A percentile compares a stretch with the other conserved stretches of the same genome.
phyloP scores from a whole-genome alignment of 169 alveolate species.

The Plasmodium yoelii region DNA sequence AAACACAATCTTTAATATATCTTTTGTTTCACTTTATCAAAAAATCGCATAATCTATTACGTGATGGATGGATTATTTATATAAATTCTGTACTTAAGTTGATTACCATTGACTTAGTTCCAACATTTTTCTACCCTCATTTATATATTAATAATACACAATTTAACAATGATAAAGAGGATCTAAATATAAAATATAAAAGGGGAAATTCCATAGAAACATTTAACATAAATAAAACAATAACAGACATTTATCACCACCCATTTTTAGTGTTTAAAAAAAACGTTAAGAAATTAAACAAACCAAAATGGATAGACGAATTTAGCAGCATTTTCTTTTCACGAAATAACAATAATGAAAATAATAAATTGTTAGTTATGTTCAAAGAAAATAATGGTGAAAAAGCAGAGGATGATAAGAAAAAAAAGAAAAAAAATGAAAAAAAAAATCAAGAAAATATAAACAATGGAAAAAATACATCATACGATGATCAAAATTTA shows the following conservation, averaged over 20 bases:
- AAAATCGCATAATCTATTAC: constrained; percentile 60
- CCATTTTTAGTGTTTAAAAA: constrained; percentile 65
- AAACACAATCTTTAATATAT: constrained; percentile 63
- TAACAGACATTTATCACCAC: constrained; percentile 65
- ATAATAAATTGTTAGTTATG: constrained; percentile 42
- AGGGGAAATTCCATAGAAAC: constrained; percentile 72
- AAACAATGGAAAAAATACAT: neutral
- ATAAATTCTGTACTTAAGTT: constrained; percentile 52
- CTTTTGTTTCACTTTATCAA: constrained; percentile 63
- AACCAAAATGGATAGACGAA: constrained; percentile 76
- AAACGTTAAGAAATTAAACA: constrained; percentile 59
- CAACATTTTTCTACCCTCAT: constrained; percentile 62
- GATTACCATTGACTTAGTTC: constrained; percentile 51
- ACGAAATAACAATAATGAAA: constrained; percentile 49
- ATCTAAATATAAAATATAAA: constrained; percentile 20
- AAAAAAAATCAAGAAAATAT: neutral
- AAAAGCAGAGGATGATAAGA: constrained; percentile 44
- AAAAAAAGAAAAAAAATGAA: constrained; percentile 31
- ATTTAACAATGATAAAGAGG: constrained; percentile 60
- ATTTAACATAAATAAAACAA: constrained; percentile 47
- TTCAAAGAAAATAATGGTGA: constrained; percentile 38
- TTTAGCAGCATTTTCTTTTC: constrained; percentile 72
- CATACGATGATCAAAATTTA: neutral
- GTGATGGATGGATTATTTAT: constrained; percentile 70
- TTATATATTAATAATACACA: constrained; percentile 52